These are phyloP conservation scores for Metschnikowia corniflorae DNA, from an alignment of 805 yeast species.

Conservation along the genomic window DNA sequence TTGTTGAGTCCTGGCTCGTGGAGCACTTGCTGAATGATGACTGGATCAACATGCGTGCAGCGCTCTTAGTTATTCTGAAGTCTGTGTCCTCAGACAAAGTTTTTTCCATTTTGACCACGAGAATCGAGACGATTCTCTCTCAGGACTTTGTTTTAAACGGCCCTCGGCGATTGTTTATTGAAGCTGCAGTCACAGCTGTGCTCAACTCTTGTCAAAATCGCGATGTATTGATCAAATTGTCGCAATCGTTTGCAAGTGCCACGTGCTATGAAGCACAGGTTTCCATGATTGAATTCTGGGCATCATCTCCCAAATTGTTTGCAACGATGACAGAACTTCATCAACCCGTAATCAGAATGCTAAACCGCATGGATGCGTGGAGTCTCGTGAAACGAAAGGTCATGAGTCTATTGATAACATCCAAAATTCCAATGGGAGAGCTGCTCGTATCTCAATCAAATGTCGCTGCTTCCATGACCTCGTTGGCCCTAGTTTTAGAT, in stretches of 20 bases:
- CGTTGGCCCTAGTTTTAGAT: constrained; percentile 2
- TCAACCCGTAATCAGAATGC: background rate
- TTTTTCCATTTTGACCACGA: background rate
- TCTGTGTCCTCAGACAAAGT: background rate
- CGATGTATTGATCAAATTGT: background rate
- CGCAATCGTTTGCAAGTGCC: background rate
- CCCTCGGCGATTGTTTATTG: constrained; percentile 32
- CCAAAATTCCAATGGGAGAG: background rate
- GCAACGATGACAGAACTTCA: constrained; percentile 1
- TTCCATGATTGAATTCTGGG: constrained; percentile 6
- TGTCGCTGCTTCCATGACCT: constrained; percentile 1
- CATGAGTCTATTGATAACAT: constrained; percentile 1
- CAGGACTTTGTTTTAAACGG: constrained; percentile 5
- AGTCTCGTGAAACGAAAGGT: constrained; percentile 1
- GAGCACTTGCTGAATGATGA: no score
- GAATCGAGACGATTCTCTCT: background rate
- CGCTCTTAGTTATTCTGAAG: constrained; percentile 6
- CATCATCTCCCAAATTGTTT: background rate
- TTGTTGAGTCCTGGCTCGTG: no score
- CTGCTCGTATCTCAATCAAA: background rate
- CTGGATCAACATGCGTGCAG: constrained; percentile 9
- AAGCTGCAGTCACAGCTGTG: constrained; percentile 21
- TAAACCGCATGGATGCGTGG: constrained; percentile 1
- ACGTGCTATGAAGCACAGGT: constrained; percentile 7
- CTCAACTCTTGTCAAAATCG: constrained; percentile 16